A percentile compares a stretch with the other conserved stretches of the same genome.
Evolutionary conservation across 345 rosid genomes (phyloP).

Genomic region (Salix purpurea): DNA sequence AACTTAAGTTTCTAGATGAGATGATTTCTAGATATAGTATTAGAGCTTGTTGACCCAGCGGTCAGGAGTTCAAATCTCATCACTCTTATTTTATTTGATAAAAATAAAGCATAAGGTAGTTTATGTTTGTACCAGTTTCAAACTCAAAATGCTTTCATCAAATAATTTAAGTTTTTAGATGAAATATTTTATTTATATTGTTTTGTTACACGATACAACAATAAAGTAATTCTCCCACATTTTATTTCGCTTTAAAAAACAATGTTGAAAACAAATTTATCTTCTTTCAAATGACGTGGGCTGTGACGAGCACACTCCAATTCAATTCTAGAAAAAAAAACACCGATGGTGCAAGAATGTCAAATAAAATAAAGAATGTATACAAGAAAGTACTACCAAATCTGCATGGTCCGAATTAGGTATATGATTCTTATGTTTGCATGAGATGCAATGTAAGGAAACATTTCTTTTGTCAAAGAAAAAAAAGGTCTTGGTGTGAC

Average conservation of each 20-base stretch:
- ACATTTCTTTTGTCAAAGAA: background rate
- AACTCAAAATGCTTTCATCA: too few relatives aligned
- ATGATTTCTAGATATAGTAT: too few relatives aligned
- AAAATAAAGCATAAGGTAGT: too few relatives aligned
- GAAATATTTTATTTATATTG: too few relatives aligned
- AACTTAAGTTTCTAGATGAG: too few relatives aligned
- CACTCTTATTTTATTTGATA: too few relatives aligned
- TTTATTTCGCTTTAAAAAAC: background rate
- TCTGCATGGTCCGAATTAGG: background rate
- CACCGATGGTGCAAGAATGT: background rate
- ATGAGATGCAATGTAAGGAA: background rate
- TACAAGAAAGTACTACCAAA: background rate
- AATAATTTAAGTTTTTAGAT: too few relatives aligned
- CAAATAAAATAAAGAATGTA: background rate
- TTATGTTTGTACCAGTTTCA: accelerated
- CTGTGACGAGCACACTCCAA: background rate
- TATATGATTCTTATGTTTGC: background rate
- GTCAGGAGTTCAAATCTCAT: too few relatives aligned
- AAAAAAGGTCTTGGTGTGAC: background rate
- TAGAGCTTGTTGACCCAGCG: too few relatives aligned
- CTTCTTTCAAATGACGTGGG: constrained; percentile 9
- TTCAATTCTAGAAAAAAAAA: background rate
- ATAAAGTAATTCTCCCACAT: too few relatives aligned
- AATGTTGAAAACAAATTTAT: background rate
- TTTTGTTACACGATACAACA: too few relatives aligned